Evolutionary conservation across 2,329 filamentous ascomycete genomes (phyloP).

Genomic region (Huntiella decipiens): DNA sequence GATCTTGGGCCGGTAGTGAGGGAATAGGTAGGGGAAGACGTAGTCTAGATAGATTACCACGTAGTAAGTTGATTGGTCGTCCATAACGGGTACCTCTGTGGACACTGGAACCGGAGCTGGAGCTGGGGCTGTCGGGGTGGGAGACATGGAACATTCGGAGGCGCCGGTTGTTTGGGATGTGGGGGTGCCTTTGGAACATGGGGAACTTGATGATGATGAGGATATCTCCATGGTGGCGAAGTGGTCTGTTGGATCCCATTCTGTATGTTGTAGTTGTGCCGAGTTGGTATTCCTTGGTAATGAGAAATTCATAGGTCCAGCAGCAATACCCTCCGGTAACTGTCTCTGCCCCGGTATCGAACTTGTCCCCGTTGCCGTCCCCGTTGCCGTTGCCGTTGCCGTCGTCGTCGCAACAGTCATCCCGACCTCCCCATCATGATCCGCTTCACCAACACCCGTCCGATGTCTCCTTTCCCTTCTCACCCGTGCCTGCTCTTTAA

Average conservation of each 20-base stretch:
- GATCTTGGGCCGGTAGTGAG: constrained; percentile 39
- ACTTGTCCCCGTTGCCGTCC: background rate
- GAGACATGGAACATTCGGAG: constrained; percentile 11
- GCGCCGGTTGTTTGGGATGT: constrained; percentile 7
- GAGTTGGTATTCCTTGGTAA: background rate
- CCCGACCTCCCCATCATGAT: too few species aligned
- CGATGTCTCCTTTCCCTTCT: constrained; percentile 30
- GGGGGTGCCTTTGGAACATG: constrained; percentile 9
- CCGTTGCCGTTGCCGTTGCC: too few species aligned
- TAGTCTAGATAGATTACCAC: constrained; percentile 43
- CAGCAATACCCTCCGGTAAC: too few species aligned
- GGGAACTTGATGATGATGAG: constrained; percentile 13
- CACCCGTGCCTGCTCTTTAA: constrained; percentile 33
- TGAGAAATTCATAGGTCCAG: too few species aligned
- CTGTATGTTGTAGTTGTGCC: constrained; percentile 13
- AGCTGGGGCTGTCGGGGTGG: constrained; percentile 2
- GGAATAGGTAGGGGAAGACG: constrained; percentile 42
- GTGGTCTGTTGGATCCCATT: constrained; percentile 18
- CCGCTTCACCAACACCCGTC: background rate
- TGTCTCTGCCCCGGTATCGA: background rate
- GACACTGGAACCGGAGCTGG: background rate
- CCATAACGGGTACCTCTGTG: background rate
- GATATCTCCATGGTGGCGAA: constrained; percentile 14
- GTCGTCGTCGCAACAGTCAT: too few species aligned
- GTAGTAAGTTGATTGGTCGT: constrained; percentile 19